A percentile compares a stretch with the other conserved stretches of the same genome.
Conservation (phyloP, 2,329 filamentous ascomycete genomes). For the Peltaster fructicola region DNA sequence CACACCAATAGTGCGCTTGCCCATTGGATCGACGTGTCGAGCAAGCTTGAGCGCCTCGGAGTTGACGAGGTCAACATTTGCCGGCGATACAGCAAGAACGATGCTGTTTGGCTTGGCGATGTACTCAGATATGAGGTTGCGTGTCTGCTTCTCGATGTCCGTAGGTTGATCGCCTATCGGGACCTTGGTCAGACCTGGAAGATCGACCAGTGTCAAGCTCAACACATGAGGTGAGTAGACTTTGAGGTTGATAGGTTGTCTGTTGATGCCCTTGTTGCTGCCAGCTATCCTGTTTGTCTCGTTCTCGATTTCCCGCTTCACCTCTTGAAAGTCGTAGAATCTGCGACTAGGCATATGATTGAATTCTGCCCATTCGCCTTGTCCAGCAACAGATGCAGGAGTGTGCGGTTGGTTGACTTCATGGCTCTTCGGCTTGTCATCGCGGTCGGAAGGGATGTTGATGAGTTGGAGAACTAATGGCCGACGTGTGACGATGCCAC, state of each 20-base stretch:
- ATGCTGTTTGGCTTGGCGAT: conserved; percentile 99
- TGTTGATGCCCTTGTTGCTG: conserved; percentile 95
- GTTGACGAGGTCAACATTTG: conserved; percentile 96
- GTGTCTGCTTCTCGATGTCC: conserved; percentile 97
- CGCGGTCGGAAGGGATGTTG: conserved; percentile 64
- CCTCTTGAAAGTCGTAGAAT: conserved; percentile 81
- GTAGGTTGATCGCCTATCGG: conserved; percentile 94
- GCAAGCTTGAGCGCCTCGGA: conserved; percentile 94
- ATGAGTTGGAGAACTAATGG: conserved; percentile 95
- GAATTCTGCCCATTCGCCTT: conserved; percentile 81
- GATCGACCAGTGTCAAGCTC: conserved; percentile 86
- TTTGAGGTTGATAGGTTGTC: conserved; percentile 94
- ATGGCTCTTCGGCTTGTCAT: conserved; percentile 50
- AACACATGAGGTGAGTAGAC: conserved; percentile 95
- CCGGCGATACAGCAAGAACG: conserved; percentile 85
- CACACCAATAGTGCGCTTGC: conserved; percentile 87
- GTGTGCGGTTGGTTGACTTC: conserved; percentile 55
- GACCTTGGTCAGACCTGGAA: conserved; percentile 90
- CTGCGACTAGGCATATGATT: conserved; percentile 80
- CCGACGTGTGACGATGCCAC: conserved; percentile 86
- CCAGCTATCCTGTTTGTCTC: conserved; percentile 90
- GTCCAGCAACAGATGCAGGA: conserved; percentile 50
- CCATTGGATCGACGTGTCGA: conserved; percentile 88
- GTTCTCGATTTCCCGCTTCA: conserved; percentile 91
- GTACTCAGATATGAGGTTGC: conserved; percentile 91